phyloP scores from a whole-genome alignment of 2,329 filamentous ascomycete species.

The Alternaria rosae region DNA sequence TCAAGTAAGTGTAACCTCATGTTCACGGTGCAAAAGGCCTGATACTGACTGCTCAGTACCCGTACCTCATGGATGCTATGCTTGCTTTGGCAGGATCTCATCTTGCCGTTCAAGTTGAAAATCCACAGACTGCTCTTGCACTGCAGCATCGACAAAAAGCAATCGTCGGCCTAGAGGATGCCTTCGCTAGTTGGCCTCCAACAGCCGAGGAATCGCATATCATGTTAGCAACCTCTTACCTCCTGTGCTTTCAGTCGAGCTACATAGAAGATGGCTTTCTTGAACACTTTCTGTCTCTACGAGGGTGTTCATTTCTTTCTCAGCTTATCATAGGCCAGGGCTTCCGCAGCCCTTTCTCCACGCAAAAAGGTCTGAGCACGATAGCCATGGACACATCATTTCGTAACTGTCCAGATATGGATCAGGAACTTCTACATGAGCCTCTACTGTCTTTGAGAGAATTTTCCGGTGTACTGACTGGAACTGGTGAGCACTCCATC shows the following conservation, averaged over 20 bases:
- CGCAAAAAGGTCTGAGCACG: conserved; percentile 12
- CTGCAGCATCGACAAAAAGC: conserved; percentile 32
- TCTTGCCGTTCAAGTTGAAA: conserved; percentile 23
- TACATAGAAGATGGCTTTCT: conserved; percentile 30
- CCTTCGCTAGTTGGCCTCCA: conserved; percentile 31
- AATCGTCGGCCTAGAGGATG: conserved; percentile 29
- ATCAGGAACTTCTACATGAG: conserved; percentile 16
- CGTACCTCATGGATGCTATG: conserved; percentile 35
- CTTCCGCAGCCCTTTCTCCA: conserved; percentile 22
- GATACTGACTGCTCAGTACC: conserved; percentile 21
- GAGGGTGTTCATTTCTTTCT: conserved; percentile 29
- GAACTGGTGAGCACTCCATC: conserved; percentile 6
- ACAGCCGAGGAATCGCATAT: conserved; percentile 30
- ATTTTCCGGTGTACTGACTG: conserved; percentile 9
- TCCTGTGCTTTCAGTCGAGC: conserved; percentile 28
- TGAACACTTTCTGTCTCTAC: conserved; percentile 28
- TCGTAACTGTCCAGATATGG: conserved; percentile 15
- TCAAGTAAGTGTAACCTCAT: conserved; percentile 14
- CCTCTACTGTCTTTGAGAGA: conserved; percentile 19
- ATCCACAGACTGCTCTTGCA: conserved; percentile 7
- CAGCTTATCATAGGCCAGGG: conserved; percentile 22
- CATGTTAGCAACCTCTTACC: conserved; percentile 34
- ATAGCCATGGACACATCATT: conserved; percentile 14
- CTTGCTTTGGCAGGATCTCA: conserved; percentile 37
- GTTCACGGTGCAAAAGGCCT: not conserved